phyloP scores from a whole-genome alignment of 371 early-diverging fungal species.

The Mortierella sp. region DNA sequence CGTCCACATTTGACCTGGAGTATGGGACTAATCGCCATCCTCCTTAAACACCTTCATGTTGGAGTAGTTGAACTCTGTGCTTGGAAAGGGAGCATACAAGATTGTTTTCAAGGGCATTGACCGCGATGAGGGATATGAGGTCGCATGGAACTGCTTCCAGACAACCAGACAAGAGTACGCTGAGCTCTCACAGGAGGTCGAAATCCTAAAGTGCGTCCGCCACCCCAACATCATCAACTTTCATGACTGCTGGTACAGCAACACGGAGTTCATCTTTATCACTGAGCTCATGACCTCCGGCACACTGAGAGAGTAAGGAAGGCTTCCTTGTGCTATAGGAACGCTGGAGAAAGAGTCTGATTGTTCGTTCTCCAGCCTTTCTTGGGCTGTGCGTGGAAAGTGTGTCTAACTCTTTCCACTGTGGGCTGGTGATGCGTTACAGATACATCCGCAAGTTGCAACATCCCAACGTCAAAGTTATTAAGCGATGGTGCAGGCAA shows the following conservation, averaged over 20 bases:
- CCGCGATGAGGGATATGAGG: conserved; percentile 91
- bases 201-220: conserved; percentile 82
- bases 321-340: no score
- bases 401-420: neutral
- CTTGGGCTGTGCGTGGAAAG: neutral
- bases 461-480: conserved; percentile 75
- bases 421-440: neutral
- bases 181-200: conserved; percentile 82
- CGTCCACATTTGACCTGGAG: no score
- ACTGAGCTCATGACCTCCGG: conserved; percentile 97
- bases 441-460: conserved; percentile 76
- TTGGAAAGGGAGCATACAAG: conserved; percentile 88
- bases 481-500: conserved; percentile 86
- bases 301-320: conserved; percentile 73
- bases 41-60: no score
- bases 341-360: no score
- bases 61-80: conserved; percentile 61
- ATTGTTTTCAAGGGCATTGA: conserved; percentile 93
- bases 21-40: no score
- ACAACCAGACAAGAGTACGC: conserved; percentile 74
- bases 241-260: conserved; percentile 82
- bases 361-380: no score
- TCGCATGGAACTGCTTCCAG: conserved; percentile 91
- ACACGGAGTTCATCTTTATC: conserved; percentile 84
- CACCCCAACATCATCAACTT: conserved; percentile 91